Conservation (phyloP, 2,329 filamentous ascomycete genomes). For the Aspergillus pseudonomiae region DNA sequence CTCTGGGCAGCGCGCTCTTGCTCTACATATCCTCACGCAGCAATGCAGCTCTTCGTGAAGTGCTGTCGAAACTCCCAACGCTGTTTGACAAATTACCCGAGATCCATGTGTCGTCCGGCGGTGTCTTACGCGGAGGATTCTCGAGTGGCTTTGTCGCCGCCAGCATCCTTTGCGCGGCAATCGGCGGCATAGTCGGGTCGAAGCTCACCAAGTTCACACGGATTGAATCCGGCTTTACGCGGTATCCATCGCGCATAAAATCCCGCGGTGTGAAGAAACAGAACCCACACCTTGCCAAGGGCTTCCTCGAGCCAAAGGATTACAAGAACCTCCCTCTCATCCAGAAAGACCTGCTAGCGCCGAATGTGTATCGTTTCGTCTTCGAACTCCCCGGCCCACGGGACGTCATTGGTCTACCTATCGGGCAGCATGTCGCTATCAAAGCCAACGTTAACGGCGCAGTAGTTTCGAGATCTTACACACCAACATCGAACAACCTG, state of each 20-base stretch:
- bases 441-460: conserved; percentile 52
- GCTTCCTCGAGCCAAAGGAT: conserved; percentile 53
- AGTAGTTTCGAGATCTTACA: conserved; percentile 57
- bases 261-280: conserved; percentile 40
- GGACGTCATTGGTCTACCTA: conserved; percentile 57
- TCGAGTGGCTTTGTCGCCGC: conserved; percentile 26
- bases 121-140: conserved; percentile 17
- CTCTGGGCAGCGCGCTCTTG: neutral
- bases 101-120: neutral
- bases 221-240: conserved; percentile 29
- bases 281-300: conserved; percentile 46
- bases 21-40: neutral
- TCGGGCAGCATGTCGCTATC: conserved; percentile 60
- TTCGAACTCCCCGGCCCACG: conserved; percentile 52
- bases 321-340: conserved; percentile 53
- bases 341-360: conserved; percentile 24
- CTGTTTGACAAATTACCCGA: neutral
- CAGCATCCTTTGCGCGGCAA: conserved; percentile 12
- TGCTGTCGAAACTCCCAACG: neutral
- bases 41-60: neutral
- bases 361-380: conserved; percentile 46
- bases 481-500: conserved; percentile 44
- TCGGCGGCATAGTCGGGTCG: conserved; percentile 14
- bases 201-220: conserved; percentile 23
- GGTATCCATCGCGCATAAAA: conserved; percentile 41